Conservation (phyloP, 1,139 yeast species). For the Taphrina betulina region DNA sequence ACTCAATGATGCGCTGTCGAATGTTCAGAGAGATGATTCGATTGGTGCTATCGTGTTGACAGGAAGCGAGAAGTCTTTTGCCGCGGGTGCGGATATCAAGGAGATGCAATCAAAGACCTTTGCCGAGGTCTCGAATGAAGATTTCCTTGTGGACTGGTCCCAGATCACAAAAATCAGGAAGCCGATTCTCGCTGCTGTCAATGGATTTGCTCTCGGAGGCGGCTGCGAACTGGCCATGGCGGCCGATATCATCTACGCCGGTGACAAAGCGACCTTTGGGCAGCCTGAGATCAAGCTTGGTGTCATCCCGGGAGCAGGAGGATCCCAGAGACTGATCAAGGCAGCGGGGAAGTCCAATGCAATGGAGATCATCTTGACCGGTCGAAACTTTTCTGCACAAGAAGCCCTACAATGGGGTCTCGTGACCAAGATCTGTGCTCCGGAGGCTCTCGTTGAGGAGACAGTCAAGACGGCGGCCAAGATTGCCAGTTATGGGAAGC, state of each 20-base stretch:
- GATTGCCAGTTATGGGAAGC: conserved; percentile 49
- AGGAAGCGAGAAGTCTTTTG: conserved; percentile 52
- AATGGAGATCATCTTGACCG: conserved; percentile 53
- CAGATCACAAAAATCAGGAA: conserved; percentile 45
- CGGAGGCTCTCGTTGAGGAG: conserved; percentile 48
- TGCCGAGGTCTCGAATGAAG: conserved; percentile 45
- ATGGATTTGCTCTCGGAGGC: conserved; percentile 56
- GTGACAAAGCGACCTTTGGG: conserved; percentile 53
- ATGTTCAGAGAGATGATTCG: conserved; percentile 47
- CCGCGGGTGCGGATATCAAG: conserved; percentile 58
- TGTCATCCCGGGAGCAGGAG: conserved; percentile 57
- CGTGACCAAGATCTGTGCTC: conserved; percentile 49
- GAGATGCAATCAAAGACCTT: conserved; percentile 50
- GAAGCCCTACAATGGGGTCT: conserved; percentile 54
- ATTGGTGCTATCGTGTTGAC: conserved; percentile 53
- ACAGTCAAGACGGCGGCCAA: conserved; percentile 51
- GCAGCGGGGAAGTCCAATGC: conserved; percentile 54
- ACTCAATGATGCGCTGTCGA: conserved; percentile 47
- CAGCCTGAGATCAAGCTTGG: conserved; percentile 58
- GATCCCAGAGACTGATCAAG: conserved; percentile 52
- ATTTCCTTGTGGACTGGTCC: conserved; percentile 48
- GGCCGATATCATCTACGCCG: conserved; percentile 54
- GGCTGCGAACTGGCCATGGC: conserved; percentile 58
- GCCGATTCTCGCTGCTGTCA: conserved; percentile 56
- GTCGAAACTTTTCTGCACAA: conserved; percentile 49